These are phyloP conservation scores for Raphanus raphanistrum DNA, from an alignment of 345 rosid genomes.

Conservation along the genomic window DNA sequence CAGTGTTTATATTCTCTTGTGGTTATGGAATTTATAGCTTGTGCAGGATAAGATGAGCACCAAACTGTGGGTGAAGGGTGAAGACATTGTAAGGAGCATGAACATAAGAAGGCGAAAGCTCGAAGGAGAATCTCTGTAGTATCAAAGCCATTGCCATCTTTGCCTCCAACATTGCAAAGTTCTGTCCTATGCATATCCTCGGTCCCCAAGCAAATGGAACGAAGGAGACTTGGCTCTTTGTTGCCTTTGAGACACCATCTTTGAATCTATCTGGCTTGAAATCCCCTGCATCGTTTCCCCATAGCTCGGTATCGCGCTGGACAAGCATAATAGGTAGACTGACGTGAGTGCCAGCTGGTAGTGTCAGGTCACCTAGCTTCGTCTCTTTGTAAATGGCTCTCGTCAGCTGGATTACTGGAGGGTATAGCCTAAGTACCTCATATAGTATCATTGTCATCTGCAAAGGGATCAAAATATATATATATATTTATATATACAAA, in stretches of 20 bases:
- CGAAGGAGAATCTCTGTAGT: slow-evolving; percentile 47
- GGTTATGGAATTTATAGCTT: background rate
- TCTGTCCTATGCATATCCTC: slow-evolving; percentile 56
- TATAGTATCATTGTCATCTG: slow-evolving; percentile 38
- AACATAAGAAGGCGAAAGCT: slow-evolving; percentile 49
- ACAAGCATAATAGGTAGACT: slow-evolving; percentile 31
- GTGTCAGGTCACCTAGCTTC: slow-evolving; percentile 44
- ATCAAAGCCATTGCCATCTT: slow-evolving; percentile 51
- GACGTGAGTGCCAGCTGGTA: slow-evolving; percentile 40
- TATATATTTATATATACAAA: background rate
- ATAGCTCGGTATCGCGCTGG: slow-evolving; percentile 48
- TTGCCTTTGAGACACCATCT: slow-evolving; percentile 51
- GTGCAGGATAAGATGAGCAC: slow-evolving; percentile 37
- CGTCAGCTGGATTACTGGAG: slow-evolving; percentile 3
- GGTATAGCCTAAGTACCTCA: slow-evolving; percentile 36
- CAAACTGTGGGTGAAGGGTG: slow-evolving; percentile 48
- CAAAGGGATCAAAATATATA: no score
- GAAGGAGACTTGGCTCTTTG: slow-evolving; percentile 44
- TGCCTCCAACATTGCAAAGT: slow-evolving; percentile 54
- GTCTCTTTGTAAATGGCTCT: slow-evolving; percentile 37
- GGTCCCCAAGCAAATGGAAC: slow-evolving; percentile 38
- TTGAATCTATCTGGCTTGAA: slow-evolving; percentile 57
- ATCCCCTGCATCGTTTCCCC: slow-evolving; percentile 63
- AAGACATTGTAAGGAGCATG: slow-evolving; percentile 43
- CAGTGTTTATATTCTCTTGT: background rate